Conservation (phyloP, 139 green algal species). For the Chlorella sorokiniana region DNA sequence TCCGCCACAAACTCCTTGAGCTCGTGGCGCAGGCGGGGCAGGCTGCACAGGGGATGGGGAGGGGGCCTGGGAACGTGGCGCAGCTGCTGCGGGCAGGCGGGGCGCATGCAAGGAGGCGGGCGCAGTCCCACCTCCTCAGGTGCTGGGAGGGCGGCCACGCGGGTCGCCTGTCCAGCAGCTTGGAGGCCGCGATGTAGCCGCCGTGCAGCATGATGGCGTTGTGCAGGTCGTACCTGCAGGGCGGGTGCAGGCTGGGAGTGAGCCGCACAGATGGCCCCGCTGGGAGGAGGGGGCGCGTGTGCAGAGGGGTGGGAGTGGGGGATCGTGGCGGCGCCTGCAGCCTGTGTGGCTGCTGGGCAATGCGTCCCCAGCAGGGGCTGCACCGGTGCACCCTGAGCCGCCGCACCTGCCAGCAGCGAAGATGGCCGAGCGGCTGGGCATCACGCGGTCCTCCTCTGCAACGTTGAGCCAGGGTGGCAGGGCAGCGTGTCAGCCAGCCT, state of each 20-base stretch:
- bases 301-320: not conserved
- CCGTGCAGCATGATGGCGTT: constrained; percentile 45
- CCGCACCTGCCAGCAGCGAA: not conserved
- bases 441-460: constrained; percentile 26
- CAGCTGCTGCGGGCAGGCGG: too few relatives aligned
- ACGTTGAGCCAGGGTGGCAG: not conserved
- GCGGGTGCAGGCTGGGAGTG: not conserved
- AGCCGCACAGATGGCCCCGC: not conserved
- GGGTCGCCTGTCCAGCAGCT: constrained; percentile 32
- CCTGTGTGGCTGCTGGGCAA: not conserved
- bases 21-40: not conserved
- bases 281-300: not conserved
- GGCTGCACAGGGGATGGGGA: too few relatives aligned
- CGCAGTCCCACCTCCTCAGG: constrained; percentile 8
- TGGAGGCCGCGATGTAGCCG: constrained; percentile 34
- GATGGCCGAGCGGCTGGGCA: constrained; percentile 15
- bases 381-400: not conserved
- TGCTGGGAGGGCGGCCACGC: constrained; percentile 29
- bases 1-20: constrained; percentile 7
- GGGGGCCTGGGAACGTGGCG: too few relatives aligned
- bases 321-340: not conserved
- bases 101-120: too few relatives aligned
- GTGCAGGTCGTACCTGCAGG: constrained; percentile 49
- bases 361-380: not conserved
- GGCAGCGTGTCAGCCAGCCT: not conserved